These are phyloP conservation scores for Phellopilus nigrolimitatus DNA, from an alignment of 1,284 basidiomycete genomes.

Conservation along the genomic window DNA sequence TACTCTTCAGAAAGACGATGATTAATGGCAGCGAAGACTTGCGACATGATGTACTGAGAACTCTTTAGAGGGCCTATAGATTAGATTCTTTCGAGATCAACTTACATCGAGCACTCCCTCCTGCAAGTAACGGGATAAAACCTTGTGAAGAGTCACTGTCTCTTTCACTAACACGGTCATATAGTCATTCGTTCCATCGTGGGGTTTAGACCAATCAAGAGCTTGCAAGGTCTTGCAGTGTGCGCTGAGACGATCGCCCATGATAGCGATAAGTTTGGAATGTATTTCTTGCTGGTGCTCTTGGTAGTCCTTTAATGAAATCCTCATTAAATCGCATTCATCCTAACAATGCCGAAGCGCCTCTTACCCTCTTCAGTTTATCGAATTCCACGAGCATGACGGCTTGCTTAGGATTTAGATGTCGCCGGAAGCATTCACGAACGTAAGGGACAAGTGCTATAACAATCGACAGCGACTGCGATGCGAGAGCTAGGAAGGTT, in stretches of 20 bases:
- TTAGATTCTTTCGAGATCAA: conserved; percentile 1
- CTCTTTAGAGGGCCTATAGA: conserved; percentile 1
- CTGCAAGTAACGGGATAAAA: conserved; percentile 87
- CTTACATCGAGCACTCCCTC: conserved; percentile 75
- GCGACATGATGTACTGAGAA: conserved; percentile 59
- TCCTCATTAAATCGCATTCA: background rate
- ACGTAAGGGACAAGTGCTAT: conserved; percentile 96
- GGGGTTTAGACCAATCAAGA: conserved; percentile 71
- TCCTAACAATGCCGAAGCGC: conserved; percentile 4
- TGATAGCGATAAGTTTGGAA: conserved; percentile 95
- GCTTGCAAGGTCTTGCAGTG: conserved; percentile 80
- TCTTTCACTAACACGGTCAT: conserved; percentile 93
- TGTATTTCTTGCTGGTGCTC: conserved; percentile 99
- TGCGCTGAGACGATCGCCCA: conserved; percentile 89
- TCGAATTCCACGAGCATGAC: conserved; percentile 98
- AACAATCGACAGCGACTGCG: conserved; percentile 91
- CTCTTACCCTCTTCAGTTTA: conserved; percentile 86
- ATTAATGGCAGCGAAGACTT: conserved; percentile 56
- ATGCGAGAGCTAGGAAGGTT: conserved; percentile 71
- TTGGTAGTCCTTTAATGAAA: conserved; percentile 78
- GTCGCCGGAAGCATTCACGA: conserved; percentile 89
- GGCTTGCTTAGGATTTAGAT: conserved; percentile 88
- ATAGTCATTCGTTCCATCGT: conserved; percentile 69
- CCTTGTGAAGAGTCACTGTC: conserved; percentile 94
- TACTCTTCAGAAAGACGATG: conserved; percentile 84